Evolutionary conservation across 768 basidiomycete genomes (phyloP).

Genomic region (Lentinula detonsa): DNA sequence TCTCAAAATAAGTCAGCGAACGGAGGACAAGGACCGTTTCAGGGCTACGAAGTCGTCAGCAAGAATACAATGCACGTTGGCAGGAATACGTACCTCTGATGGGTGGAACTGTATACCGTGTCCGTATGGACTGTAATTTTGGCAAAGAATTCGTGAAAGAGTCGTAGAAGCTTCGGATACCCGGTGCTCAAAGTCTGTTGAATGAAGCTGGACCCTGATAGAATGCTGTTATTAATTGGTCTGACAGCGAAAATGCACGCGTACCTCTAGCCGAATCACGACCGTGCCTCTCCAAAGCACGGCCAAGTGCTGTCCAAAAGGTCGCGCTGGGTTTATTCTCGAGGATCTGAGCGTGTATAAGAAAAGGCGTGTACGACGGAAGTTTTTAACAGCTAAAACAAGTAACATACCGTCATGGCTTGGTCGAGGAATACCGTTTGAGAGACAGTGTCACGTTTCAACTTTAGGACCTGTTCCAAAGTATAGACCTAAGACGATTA

Average conservation of each 20-base stretch:
- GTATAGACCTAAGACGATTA: conserved; percentile 71
- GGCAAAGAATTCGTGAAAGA: conserved; percentile 96
- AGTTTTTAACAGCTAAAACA: not conserved
- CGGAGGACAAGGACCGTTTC: conserved; percentile 89
- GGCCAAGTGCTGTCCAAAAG: conserved; percentile 84
- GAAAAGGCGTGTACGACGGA: not conserved
- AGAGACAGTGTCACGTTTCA: conserved; percentile 80
- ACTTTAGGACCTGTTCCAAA: conserved; percentile 85
- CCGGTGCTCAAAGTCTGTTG: conserved; percentile 84
- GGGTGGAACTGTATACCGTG: conserved; percentile 76
- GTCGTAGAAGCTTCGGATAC: conserved; percentile 81
- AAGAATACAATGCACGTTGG: not conserved
- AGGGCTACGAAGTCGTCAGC: conserved; percentile 45
- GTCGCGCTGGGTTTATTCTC: conserved; percentile 89
- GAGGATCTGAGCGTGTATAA: conserved; percentile 44
- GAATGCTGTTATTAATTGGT: not conserved
- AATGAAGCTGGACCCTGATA: conserved; percentile 76
- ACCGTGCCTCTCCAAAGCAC: conserved; percentile 75
- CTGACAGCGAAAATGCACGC: conserved; percentile 4
- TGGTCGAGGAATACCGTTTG: conserved; percentile 85
- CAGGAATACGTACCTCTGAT: conserved; percentile 64
- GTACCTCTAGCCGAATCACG: conserved; percentile 77
- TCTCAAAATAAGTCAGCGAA: conserved; percentile 77
- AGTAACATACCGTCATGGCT: conserved; percentile 72
- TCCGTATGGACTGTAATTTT: conserved; percentile 96